These are phyloP conservation scores for Sarocladiaceae sp. DNA, from an alignment of 2,329 filamentous ascomycete genomes.

Conservation along the genomic window DNA sequence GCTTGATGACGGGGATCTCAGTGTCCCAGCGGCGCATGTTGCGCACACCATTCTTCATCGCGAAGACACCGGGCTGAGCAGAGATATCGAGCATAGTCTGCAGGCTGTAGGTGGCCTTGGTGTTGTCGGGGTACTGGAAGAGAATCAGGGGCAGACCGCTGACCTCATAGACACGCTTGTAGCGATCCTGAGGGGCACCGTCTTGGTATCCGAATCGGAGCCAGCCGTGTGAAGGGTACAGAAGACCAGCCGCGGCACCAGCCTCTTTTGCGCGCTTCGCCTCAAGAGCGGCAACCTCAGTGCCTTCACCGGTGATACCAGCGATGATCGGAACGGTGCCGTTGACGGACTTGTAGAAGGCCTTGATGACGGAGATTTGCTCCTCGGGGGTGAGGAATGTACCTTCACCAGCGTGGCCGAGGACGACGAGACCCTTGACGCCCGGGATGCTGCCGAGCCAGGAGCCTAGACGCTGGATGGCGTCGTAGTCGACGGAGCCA, in stretches of 20 bases:
- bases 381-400: constrained; percentile 48
- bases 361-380: constrained; percentile 44
- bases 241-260: constrained; percentile 44
- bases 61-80: constrained; percentile 47
- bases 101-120: constrained; percentile 47
- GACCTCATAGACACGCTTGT: constrained; percentile 44
- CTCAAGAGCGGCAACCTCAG: constrained; percentile 46
- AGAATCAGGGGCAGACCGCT: constrained; percentile 46
- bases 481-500: constrained; percentile 44
- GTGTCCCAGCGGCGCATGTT: constrained; percentile 55
- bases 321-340: constrained; percentile 47
- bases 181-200: constrained; percentile 48
- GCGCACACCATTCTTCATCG: constrained; percentile 53
- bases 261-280: constrained; percentile 46
- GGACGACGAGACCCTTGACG: constrained; percentile 48
- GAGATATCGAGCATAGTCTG: constrained; percentile 49
- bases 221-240: constrained; percentile 52
- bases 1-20: constrained; percentile 48
- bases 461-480: constrained; percentile 47
- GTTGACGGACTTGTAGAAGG: constrained; percentile 47
- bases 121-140: constrained; percentile 51
- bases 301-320: constrained; percentile 49
- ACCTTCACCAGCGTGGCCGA: constrained; percentile 51
- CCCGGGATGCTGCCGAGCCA: constrained; percentile 48
- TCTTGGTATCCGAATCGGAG: constrained; percentile 50